phyloP scores from a whole-genome alignment of 169 alveolate genomes.

The Plasmodium yoelii region DNA sequence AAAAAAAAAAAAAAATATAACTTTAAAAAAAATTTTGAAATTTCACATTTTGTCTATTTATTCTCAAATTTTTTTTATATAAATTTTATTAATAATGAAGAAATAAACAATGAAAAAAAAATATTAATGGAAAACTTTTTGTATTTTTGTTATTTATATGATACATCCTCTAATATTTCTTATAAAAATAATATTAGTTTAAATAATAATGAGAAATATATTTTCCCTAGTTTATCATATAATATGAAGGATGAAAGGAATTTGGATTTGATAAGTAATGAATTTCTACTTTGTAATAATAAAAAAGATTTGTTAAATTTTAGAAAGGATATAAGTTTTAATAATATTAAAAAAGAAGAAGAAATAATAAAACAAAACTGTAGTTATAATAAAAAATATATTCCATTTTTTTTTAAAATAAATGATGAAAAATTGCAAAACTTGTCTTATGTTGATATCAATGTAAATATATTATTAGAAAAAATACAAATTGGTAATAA shows the following conservation, averaged over 20 bases:
- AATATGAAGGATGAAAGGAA: neutral
- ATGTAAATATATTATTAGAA: neutral
- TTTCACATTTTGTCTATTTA: constrained; percentile 36
- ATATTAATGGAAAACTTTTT: constrained; percentile 10
- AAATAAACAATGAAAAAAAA: neutral
- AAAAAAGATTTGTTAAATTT: constrained; percentile 6
- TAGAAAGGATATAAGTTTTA: neutral
- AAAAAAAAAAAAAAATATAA: constrained; percentile 39
- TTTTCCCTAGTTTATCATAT: neutral
- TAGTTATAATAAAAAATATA: neutral
- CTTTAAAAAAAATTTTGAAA: constrained; percentile 13
- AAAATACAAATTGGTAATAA: constrained; percentile 8
- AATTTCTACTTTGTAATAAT: constrained; percentile 1
- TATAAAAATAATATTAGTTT: neutral
- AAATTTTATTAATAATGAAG: neutral
- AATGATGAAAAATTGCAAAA: neutral
- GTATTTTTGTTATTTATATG: constrained; percentile 6
- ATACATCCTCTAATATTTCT: neutral
- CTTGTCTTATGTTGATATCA: constrained; percentile 11
- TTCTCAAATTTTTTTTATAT: constrained; percentile 26
- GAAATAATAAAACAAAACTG: neutral
- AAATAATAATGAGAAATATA: neutral
- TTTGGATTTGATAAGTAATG: neutral
- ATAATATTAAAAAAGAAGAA: constrained; percentile 1
- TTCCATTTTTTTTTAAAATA: constrained; percentile 1